Evolutionary conservation across 805 yeast species (phyloP), one percentile per base, ranked within the genome.

Genomic region (Sporopachydermia quercuum): DNA sequence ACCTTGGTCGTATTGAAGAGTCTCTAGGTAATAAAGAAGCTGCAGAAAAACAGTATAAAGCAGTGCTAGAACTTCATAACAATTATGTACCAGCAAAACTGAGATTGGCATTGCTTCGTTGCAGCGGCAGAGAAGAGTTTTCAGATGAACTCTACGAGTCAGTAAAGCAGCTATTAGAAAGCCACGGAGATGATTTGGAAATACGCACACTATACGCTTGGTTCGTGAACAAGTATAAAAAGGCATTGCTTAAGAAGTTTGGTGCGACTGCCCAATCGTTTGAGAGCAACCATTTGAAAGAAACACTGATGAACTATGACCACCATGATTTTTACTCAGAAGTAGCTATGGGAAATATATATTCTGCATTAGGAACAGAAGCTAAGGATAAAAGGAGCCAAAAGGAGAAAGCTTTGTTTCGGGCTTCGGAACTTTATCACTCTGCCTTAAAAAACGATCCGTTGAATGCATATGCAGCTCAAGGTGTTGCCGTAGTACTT

Each of bases 381-480:
- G 96, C 95, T 0, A 70, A 89, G 49, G 95, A 85, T 42, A 59
- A 68, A 41, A 77, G 79, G 48, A 61, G 59, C 30, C 81, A 76
- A 56, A 70, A 71, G 45, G 74, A 75, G 47, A 81, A 78, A 47
- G 79, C 85, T 41, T 89, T 80, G 55, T 65, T 78, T 36, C 75
- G 94, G 57, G 96, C 96, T n/a, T 80, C 87, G 11, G 96, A 89
- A 59, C 65, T 91, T 43, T 89, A 76, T 56, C 82, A 85, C 51
- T 91, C 91, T 60, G 96, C 85, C 1, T 62, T 91, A 40, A 77
- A 81, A 39, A 60, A 86, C 18, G 97, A 91, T 60, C 74, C 87
- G 2, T 66, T 70, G 48, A 84, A 89, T 54, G 89, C 87, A 1
- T 91, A 78, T 62, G 99, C 98, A 3, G 97, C 98, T 1, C 98